phyloP scores from a whole-genome alignment of 2,329 filamentous ascomycete species.

The Ophiostoma novo-ulmi region DNA sequence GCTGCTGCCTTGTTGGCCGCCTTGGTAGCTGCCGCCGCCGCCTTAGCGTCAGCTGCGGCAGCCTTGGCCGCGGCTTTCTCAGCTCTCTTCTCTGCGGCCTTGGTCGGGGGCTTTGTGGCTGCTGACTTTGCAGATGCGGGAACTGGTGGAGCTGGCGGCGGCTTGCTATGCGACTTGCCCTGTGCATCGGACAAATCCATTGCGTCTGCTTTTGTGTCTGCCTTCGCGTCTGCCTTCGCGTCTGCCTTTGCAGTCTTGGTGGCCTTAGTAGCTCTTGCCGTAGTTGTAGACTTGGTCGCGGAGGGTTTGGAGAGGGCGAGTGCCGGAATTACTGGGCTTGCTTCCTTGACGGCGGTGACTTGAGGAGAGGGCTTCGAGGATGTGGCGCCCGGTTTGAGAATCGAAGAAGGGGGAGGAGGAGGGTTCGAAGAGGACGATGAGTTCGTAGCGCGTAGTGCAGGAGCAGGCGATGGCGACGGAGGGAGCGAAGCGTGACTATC shows the following conservation, averaged over 20 bases:
- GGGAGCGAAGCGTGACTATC: constrained; percentile 23
- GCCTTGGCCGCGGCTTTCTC: constrained; percentile 18
- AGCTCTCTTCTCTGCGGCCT: constrained; percentile 28
- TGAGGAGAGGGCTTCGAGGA: constrained; percentile 12
- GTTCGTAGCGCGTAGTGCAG: constrained; percentile 27
- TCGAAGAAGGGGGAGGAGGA: constrained; percentile 3
- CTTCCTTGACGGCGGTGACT: constrained; percentile 13
- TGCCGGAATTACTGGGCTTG: neutral
- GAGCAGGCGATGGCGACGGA: constrained; percentile 33
- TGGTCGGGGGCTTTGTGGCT: constrained; percentile 29
- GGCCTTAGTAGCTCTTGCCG: constrained; percentile 6
- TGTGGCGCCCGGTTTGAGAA: neutral
- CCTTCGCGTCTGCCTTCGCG: constrained; percentile 19
- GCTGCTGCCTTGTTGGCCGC: constrained; percentile 19
- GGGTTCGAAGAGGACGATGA: constrained; percentile 16
- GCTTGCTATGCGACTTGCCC: constrained; percentile 27
- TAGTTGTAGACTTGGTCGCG: neutral
- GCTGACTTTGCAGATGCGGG: constrained; percentile 34
- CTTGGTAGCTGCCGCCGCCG: constrained; percentile 25
- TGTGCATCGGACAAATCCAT: neutral
- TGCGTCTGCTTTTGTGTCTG: neutral
- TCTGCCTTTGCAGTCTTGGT: constrained; percentile 9
- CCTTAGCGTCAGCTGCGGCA: constrained; percentile 22
- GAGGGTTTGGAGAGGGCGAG: neutral
- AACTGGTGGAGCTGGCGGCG: constrained; percentile 18